Base-by-base conservation (phyloP, 345 rosid species). In the Corchorus olitorius region DNA sequence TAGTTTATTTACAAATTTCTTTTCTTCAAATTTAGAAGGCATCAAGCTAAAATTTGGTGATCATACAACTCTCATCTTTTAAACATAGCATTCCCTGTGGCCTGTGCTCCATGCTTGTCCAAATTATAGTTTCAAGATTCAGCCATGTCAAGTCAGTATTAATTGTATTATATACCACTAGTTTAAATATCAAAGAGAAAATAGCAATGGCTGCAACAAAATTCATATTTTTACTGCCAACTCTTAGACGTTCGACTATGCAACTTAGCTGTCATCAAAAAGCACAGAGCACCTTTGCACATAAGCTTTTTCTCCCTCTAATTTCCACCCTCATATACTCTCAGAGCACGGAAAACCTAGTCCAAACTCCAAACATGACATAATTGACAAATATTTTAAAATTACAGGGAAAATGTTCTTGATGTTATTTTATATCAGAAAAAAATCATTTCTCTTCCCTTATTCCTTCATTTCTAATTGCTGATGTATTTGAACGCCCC, bases 31-130 rank as follows among this genome's bases (percentile, higher is more conserved):
- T 12, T 12, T 46, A 33, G 13, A 41, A 65, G 70, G 50, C 14
- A 66, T 45, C 34, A 20, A 66, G n/a, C 54, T 5, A 45, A 66
- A 35, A 66, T 45, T 13, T 6, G 17, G 16, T 19, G 4, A 66
- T 19, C 54, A 66, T 66, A 2, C 71, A 66, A 66, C n/a, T 45
- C 34, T 12, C 20, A 66, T 12, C 71, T 20, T 66, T 45, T 66
- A 45, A 20, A 10, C 10, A 45, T 60, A 45, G 20, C 12, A 0
- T n/a, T 33, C 34, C 27, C 1, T 27, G 27, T 19, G 43, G 71
- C 4, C 45, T 20, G 53, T 45, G 54, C 64, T 19, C 53, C 54
- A 12, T 45, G 37, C 54, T 45, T 27, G 8, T 35, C 52, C 52
- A 66, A 45, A 12, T 45, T 66, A 46, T 4, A 66, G 54, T 34